Base-by-base conservation (phyloP, 495 filamentous ascomycete species). In the Oleoguttula mirabilis region DNA sequence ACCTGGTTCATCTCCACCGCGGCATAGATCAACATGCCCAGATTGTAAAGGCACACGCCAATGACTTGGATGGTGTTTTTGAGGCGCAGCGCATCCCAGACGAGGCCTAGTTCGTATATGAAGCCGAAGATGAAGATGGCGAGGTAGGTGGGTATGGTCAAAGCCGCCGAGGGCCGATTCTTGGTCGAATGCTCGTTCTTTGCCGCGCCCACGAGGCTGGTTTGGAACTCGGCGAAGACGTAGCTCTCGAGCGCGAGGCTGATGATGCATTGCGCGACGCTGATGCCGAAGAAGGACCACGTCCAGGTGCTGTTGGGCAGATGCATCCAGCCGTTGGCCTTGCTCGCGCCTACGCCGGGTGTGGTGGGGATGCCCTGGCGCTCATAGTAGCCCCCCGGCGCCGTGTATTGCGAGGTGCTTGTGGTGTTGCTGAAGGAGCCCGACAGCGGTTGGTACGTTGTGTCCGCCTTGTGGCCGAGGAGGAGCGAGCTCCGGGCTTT, bases 21-120 rank as follows among this genome's bases (percentile, higher is more conserved):
- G 10, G 88, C 83, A 55, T 96, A 96, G 49, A 98, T 72, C 35
- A 96, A 71, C 48, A 96, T 75, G 8, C 82, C 88, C 21, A 88
- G 54, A 62, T 98, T 94, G 63, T 87, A 93, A 24, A 88, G 52
- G 62, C 88, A 95, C 14, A 98, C 68, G 22, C 90, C 92, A 54
- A 98, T 96, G 58, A 98, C 70, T 61, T 98, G 90, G 72, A 98
- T 98, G 11, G 90, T 98, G 64, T 98, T 98, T 66, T 94, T 94
- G 56, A 88, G 65, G 35, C 86, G 77, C 45, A 98, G 67, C 2
- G 92, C 88, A 70, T 98, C 90, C 65, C 84, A 95, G 11, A 90
- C 80, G 19, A 98, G 66, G 23, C 90, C 60, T 4, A 96, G 59
- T 54, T 94, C 77, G 64, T 96, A 98, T 41, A 98, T 56, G 62